phyloP scores from a whole-genome alignment of 2,329 filamentous ascomycete genomes.

The Ophiostoma tasmaniense region DNA sequence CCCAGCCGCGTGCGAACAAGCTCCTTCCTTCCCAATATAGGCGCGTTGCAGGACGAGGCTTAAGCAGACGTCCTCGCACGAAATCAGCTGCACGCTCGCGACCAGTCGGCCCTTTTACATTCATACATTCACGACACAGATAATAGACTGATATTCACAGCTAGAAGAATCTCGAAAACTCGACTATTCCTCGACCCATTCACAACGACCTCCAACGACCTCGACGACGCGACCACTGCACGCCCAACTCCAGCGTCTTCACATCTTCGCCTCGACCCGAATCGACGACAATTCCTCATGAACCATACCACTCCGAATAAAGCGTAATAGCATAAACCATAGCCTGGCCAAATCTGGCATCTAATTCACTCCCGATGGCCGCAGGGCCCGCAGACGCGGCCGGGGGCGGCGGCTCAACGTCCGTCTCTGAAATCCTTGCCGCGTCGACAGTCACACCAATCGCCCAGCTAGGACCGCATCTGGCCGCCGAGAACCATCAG shows the following conservation, averaged over 20 bases:
- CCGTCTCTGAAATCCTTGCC: slow-evolving; percentile 18
- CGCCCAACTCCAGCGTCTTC: neutral
- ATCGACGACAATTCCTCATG: neutral
- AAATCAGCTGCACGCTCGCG: neutral
- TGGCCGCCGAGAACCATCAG: slow-evolving; percentile 30
- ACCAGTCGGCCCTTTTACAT: neutral
- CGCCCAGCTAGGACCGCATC: slow-evolving; percentile 43
- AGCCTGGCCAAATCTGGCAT: neutral
- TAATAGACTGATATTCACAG: neutral
- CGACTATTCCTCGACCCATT: neutral
- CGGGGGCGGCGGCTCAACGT: neutral
- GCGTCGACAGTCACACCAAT: slow-evolving; percentile 34
- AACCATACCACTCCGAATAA: neutral
- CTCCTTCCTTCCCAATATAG: slow-evolving; percentile 7
- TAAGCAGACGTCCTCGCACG: neutral
- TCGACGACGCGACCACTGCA: neutral
- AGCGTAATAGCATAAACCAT: neutral
- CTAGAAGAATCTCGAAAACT: neutral
- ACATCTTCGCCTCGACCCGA: neutral
- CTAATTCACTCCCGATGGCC: neutral
- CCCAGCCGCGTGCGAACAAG: slow-evolving; percentile 10
- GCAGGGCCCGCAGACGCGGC: neutral
- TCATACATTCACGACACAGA: neutral
- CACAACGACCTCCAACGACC: neutral
- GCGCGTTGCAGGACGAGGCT: slow-evolving; percentile 2